These are phyloP conservation scores for Talaromyces piceae DNA, from an alignment of 2,329 filamentous ascomycete species.

Conservation along the genomic window DNA sequence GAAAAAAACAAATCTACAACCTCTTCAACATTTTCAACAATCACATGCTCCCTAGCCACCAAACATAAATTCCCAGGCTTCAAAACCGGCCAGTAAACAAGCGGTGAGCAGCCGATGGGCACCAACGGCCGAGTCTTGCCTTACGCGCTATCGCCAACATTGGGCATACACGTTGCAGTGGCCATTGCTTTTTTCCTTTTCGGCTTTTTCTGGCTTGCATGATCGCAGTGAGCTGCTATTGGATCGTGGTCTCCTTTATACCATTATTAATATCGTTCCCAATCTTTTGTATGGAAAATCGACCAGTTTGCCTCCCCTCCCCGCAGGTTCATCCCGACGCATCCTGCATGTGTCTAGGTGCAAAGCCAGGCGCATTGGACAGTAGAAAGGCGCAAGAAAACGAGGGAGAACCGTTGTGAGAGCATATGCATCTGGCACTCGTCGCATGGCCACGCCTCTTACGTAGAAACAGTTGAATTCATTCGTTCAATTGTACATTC, in stretches of 20 bases:
- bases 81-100: not conserved
- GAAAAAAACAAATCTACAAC: not conserved
- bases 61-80: not conserved
- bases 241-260: not conserved
- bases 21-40: not conserved
- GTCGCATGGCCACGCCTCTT: not conserved
- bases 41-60: not conserved
- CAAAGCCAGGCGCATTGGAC: not conserved
- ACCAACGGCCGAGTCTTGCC: not conserved
- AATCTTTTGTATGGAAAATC: too few species aligned
- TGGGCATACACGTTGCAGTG: not conserved
- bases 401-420: not conserved
- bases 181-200: not conserved
- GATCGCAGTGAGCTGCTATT: not conserved
- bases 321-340: not conserved
- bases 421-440: not conserved
- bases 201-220: not conserved
- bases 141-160: not conserved
- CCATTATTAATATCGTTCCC: not conserved
- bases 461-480: not conserved
- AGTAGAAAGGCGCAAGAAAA: conserved; percentile 3
- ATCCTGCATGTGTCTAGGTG: conserved; percentile 33
- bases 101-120: conserved; percentile 1
- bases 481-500: not conserved
- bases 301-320: too few species aligned